Evolutionary conservation across 225 moss, liverwort and hornwort genomes (phyloP), one percentile per base, ranked within the genome.

Genomic region (Rhytidiadelphus loreus): DNA sequence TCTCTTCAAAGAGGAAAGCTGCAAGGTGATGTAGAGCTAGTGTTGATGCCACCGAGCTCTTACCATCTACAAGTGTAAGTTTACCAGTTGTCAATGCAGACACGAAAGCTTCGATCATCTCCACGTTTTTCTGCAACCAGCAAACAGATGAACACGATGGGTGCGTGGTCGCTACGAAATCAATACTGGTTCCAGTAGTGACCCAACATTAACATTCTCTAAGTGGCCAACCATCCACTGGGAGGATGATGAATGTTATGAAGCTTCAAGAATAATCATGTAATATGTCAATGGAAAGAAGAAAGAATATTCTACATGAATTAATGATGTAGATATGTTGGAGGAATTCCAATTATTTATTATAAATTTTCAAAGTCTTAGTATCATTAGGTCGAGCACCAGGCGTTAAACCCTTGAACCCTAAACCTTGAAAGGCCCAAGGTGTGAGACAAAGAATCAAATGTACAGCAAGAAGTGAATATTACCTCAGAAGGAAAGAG

Each of bases 401-500:
- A 41, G 59, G 41, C 59, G 43, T 59, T 41, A 60, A 62, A 24
- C 23, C 81, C 81, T 48, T 29, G 11, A 81, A 35, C 46, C 62
- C 6, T 62, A 33, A 46, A 81, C 23, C 23, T 13, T 16, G 21
- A 61, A 21, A 43, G 30, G 43, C 22, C 50, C 50, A 25, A 35
- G 8, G 21, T 62, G 16, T 61, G 60, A 74, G 28, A 61, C 23
- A 32, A 30, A 61, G 22, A 58, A 61, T n/a, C 62, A n/a, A 14
- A 86, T 33, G 41, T 43, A 30, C 77, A 64, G 5, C 55, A 53
- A 44, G 53, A 83, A 79, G 29, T 73, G 68, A 59, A n/a, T 20
- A 28, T 46, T 79, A 93, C 93, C 93, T 93, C 93, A 16, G 37
- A 74, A 59, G 90, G 93, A 17, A 68, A 90, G 43, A 92, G 83